Conservation (phyloP, 176 grass and related monocot genomes). For the Otatea glauca region DNA sequence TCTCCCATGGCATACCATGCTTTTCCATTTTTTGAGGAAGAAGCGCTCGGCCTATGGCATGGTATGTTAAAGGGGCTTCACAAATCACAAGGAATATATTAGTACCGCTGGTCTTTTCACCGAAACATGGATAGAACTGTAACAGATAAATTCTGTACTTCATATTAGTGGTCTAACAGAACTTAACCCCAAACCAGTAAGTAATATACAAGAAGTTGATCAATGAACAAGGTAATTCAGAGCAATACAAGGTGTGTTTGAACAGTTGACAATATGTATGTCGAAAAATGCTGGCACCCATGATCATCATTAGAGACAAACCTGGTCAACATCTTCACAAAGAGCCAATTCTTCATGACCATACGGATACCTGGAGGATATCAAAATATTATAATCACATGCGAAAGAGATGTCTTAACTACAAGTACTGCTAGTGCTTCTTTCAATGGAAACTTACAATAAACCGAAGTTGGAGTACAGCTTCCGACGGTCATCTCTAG, state of each 20-base stretch:
- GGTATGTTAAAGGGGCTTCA: constrained; percentile 4
- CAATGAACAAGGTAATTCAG: not conserved
- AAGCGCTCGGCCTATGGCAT: constrained; percentile 41
- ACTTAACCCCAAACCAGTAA: not conserved
- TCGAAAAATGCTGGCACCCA: not conserved
- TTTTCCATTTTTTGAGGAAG: constrained; percentile 44
- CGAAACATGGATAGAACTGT: constrained; percentile 3
- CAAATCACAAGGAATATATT: not conserved
- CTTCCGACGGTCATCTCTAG: constrained; percentile 94
- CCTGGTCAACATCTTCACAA: constrained; percentile 98
- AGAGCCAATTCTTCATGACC: constrained; percentile 98
- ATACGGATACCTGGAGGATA: constrained; percentile 74
- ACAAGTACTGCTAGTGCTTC: constrained; percentile 18
- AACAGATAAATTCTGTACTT: not conserved
- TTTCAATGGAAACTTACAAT: constrained; percentile 61
- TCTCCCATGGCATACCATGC: constrained; percentile 50
- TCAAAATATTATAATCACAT: constrained; percentile 38
- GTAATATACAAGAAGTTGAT: not conserved
- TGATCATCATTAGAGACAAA: constrained; percentile 39
- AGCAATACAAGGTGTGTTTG: not conserved
- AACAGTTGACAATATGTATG: constrained; percentile 16
- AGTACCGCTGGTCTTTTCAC: not conserved
- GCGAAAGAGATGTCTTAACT: constrained; percentile 26
- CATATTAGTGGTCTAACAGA: not conserved
- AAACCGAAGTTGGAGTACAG: constrained; percentile 97